Base-by-base conservation (phyloP, 2,329 filamentous ascomycete species). In the Truncatella angustata region DNA sequence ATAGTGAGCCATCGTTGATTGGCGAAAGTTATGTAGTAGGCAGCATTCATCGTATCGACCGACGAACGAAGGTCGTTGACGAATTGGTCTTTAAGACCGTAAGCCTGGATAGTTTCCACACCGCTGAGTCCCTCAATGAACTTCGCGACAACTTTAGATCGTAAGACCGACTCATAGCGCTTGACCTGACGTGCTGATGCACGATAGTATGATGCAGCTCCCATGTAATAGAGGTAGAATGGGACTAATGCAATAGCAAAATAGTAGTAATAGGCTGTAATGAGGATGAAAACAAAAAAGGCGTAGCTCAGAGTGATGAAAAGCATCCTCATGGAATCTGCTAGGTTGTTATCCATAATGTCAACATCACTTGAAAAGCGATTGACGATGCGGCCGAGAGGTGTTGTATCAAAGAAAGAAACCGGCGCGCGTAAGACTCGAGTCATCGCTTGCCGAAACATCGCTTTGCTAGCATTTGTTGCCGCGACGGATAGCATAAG, bases 361-460 rank as follows among this genome's bases (percentile, higher is more conserved):
- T 97, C 91, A 37, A 97, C 89, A 64, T 99, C 94, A 60, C 93
- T 88, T 26, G 91, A 95, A 72, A 97, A 97, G 12, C 94, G 89
- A 68, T 97, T 97, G 18, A 91, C 96, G 67, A 97, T 97, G 34
- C 93, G 87, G 18, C 94, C 94, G 1, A 97, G 80, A 0, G 94
- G 94, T 1, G 94, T 97, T 0, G 94, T 97, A 63, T 99, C 94
- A 72, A 97, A 97, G 73, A 97, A 97, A 4, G 89, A 88, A 91
- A 87, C 86, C 14, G 84, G 84, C 3, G 84, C 84, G 21, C 84
- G 77, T n/a, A 87, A 72, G 1, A 94, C 90, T 12, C 89, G 81
- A 7, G 79, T 84, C 62, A 97, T 88, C 5, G 94, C 93, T 32
- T 84, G 78, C 26, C 87, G 83, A 48, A 97, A 80, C 82, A 97